phyloP scores from a whole-genome alignment of 2,329 filamentous ascomycete species.

The Aureobasidium pullulans region DNA sequence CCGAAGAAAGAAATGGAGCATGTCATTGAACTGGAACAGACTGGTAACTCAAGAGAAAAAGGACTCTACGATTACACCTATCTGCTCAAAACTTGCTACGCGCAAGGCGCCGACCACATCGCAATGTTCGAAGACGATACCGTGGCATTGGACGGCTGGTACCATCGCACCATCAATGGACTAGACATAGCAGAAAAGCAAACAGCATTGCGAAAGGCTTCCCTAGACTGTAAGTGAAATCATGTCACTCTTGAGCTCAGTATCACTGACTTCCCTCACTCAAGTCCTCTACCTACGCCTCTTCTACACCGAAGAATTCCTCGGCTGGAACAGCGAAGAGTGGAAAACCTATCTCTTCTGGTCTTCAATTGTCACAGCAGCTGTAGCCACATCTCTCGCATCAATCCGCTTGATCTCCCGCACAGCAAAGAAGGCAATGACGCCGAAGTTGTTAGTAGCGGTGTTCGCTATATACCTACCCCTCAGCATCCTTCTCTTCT shows the following conservation, averaged over 20 bases:
- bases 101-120: slow-evolving; percentile 33
- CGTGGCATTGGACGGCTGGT: slow-evolving; percentile 42
- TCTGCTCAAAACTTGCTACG: slow-evolving; percentile 34
- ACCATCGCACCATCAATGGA: slow-evolving; percentile 32
- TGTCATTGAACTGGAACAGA: background rate
- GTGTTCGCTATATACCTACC: background rate
- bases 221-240: too few relatives aligned
- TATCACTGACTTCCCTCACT: too few relatives aligned
- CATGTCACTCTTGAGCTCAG: too few relatives aligned
- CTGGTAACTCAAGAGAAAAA: slow-evolving; percentile 33
- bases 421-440: too few relatives aligned
- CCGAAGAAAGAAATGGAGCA: slow-evolving; percentile 15
- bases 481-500: slow-evolving; percentile 15
- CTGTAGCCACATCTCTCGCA: too few relatives aligned
- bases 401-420: background rate
- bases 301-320: slow-evolving; percentile 40
- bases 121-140: slow-evolving; percentile 42
- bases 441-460: too few relatives aligned
- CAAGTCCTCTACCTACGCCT: slow-evolving; percentile 37
- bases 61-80: slow-evolving; percentile 38
- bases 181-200: slow-evolving; percentile 29
- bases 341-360: slow-evolving; percentile 32
- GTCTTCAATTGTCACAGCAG: slow-evolving; percentile 27
- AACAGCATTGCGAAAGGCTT: slow-evolving; percentile 11
- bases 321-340: slow-evolving; percentile 39